Evolutionary conservation across 306 rosid species (phyloP), one percentile per base, ranked within the genome.

Genomic region (Coriaria nepalensis): DNA sequence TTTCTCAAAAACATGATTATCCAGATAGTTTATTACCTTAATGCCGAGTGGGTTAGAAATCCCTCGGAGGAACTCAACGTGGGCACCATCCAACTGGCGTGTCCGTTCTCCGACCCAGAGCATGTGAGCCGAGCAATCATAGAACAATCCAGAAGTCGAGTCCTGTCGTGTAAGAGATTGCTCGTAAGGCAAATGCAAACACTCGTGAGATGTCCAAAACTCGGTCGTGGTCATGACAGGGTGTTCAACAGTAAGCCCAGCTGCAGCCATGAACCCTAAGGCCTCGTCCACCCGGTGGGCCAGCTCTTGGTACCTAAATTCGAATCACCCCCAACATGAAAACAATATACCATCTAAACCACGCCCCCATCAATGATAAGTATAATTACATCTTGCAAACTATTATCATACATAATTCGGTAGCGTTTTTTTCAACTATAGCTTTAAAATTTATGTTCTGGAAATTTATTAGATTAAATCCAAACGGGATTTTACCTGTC

Each of bases 191-290:
- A 81, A 70, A 55, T 45, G 80, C 61, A 81, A 59, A 66, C 93
- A 81, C 68, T 81, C 93, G 38, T 81, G 93, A 12, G 86, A 78
- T n/a, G 93, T 81, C 93, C 93, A 81, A 68, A 81, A 81, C 29
- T 81, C 93, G 10, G 93, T 81, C 34, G 80, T 67, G 11, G 65
- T 72, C 82, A 78, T 78, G 41, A 75, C 33, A 15, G 93, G 86
- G 56, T 77, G 79, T 51, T 81, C 93, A 50, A 67, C 33, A 1
- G 93, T 81, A 45, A 81, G 82, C 32, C 93, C 93, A 0, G 86
- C 80, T 13, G 86, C 93, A 43, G 77, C 53, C 93, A 81, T 78
- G 73, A 81, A 81, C 36, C 93, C 93, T 34, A 81, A 68, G 54
- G 93, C 81, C 60, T 81, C 93, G 13, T 81, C 86, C 0, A 81